phyloP scores from a whole-genome alignment of 1,139 yeast species.

The Yamadazyma siamensis region DNA sequence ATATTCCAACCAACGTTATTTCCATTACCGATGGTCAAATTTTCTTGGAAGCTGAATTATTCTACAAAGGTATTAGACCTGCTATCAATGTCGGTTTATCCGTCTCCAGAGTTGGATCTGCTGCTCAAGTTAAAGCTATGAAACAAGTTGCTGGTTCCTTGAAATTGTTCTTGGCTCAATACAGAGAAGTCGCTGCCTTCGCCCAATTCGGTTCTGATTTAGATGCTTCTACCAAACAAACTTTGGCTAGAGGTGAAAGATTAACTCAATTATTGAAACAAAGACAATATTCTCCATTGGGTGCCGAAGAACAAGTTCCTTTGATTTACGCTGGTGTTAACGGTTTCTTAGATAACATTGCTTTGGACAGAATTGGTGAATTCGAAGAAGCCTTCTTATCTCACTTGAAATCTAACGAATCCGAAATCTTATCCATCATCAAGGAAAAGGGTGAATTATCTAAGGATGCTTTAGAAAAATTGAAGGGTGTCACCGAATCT shows the following conservation, averaged over 20 bases:
- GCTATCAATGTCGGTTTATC: constrained; percentile 99
- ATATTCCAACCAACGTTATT: constrained; percentile 95
- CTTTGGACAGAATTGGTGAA: constrained; percentile 83
- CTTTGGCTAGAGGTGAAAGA: constrained; percentile 99
- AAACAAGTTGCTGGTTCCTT: constrained; percentile 99
- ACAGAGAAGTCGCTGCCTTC: constrained; percentile 99
- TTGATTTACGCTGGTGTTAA: constrained; percentile 98
- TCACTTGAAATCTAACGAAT: constrained; percentile 85
- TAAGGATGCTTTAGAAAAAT: constrained; percentile 80
- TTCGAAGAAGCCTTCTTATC: constrained; percentile 92
- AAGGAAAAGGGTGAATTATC: constrained; percentile 88
- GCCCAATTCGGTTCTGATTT: constrained; percentile 99
- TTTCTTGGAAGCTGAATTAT: constrained; percentile 99
- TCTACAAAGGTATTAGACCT: constrained; percentile 99
- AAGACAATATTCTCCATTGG: constrained; percentile 93
- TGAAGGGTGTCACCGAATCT: constrained; percentile 88
- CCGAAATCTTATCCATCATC: constrained; percentile 79
- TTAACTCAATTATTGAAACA: constrained; percentile 98
- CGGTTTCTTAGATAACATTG: constrained; percentile 93
- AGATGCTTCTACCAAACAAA: constrained; percentile 99
- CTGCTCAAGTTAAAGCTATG: constrained; percentile 99
- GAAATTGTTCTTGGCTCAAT: constrained; percentile 99
- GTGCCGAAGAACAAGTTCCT: constrained; percentile 99
- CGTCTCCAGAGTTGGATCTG: constrained; percentile 99
- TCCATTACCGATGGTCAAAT: too few relatives aligned